Evolutionary conservation across 441 rosid genomes (phyloP), one percentile per base, ranked within the genome.

Genomic region (Kokia cookei): DNA sequence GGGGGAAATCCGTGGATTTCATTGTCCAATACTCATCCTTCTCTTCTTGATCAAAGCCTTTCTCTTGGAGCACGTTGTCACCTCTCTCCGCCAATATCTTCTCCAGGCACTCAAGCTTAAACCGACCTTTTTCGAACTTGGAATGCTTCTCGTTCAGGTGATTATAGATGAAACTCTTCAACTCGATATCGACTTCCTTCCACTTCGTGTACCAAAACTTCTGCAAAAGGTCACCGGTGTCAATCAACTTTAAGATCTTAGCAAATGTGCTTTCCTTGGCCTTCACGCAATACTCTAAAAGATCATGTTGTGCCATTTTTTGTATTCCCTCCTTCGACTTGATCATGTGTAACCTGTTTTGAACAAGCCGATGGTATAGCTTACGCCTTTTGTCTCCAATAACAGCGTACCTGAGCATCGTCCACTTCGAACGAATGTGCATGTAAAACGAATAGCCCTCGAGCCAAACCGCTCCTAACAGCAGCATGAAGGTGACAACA

Each of bases 381-480:
- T 77, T 73, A 1, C 53, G 66, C 19, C 24, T 15, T 47, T 75
- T 64, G 2, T 6, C 8, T 64, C 2, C n/a, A 11, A 32, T 50
- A 19, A 19, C 2, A 3, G 10, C 69, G n/a, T 10, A 11, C 69
- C 27, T 37, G 14, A 77, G 72, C 42, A 79, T 35, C 26, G 84
- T 75, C 87, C 82, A 84, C 57, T 80, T 83, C 1, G 89, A 89
- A 2, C 29, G 17, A 77, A 75, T 4, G 72, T 45, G 19, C 77
- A 67, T 5, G 40, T 68, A 55, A 2, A 63, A 60, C n/a, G 87
- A 84, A 68, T 62, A 59, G 29, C 76, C 47, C 53, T 87, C 87
- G 13, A 84, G 79, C 45, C 35, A 68, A 77, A 83, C 65, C 15
- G 87, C 85, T 60, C 84, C 79, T 11, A 24, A 57, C 45, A 89